Base-by-base conservation (phyloP, 768 basidiomycete species). In the Trametes villosa region DNA sequence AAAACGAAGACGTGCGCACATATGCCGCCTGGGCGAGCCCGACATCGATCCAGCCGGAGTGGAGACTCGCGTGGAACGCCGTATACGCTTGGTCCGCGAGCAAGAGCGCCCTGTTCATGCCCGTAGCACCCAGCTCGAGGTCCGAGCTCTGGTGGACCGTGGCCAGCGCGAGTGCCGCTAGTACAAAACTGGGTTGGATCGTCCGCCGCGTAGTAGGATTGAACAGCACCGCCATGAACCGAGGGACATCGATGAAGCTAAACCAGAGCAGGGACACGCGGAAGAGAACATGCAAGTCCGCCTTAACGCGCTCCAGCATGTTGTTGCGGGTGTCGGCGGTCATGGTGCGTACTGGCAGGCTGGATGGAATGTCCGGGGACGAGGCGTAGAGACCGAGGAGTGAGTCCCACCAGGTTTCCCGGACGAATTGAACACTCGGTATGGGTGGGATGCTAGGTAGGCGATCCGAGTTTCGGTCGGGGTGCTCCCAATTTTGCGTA, bases 351-450 rank as follows among this genome's bases (percentile, higher is more conserved):
- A 2, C 54, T n/a, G n/a, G n/a, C n/a, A n/a, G n/a, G n/a, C n/a
- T n/a, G n/a, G 33, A n/a, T 70, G 79, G 52, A 62, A 18, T 24
- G 53, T 31, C 27, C 9, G 75, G 44, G 75, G 75, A 46, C 70
- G 54, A 48, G 30, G 65, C 49, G 69, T 90, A 90, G 34, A 86
- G 67, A 34, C 76, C 74, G 34, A 89, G 72, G 22, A 91, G 77
- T 4, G 81, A 83, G 68, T 91, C 91, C 86, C 88, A 92, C 90
- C 90, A 91, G 24, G 83, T 85, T 74, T 87, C 85, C 53, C 88
- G 86, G 13, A 79, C 76, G 71, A 88, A 90, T 47, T 81, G 79
- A 31, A 88, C 72, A 7, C 87, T 86, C 8, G 90, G 90, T 62
- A 84, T 81, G 40, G 75, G 40, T 26, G 57, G 57, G 31, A 75